phyloP scores from a whole-genome alignment of 495 filamentous ascomycete species.

The Podospora pseudoanserina region DNA sequence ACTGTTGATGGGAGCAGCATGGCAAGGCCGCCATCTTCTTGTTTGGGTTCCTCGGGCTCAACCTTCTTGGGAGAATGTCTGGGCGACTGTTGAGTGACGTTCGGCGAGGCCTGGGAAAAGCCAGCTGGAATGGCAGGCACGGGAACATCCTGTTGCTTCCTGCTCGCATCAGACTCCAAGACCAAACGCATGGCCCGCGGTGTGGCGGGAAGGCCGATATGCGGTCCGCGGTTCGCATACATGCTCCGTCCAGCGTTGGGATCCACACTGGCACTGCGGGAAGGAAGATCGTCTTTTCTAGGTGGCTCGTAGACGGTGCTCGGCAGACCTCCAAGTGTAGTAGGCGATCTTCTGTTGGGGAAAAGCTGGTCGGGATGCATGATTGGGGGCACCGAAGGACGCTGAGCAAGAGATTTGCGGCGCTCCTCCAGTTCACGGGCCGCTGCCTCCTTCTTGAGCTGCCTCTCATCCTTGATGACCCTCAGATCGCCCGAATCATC shows the following conservation, averaged over 20 bases:
- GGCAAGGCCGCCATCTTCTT: slow-evolving; percentile 18
- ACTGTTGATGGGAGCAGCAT: slow-evolving; percentile 58
- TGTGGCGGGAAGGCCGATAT: slow-evolving; percentile 74
- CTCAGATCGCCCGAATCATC: slow-evolving; percentile 39
- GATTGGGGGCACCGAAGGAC: slow-evolving; percentile 75
- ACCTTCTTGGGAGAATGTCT: slow-evolving; percentile 21
- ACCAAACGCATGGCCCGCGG: slow-evolving; percentile 81
- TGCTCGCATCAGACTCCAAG: slow-evolving; percentile 56
- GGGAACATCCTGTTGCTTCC: slow-evolving; percentile 47
- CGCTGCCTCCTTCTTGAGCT: slow-evolving; percentile 68
- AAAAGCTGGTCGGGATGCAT: slow-evolving; percentile 65
- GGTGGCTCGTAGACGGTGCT: slow-evolving; percentile 38
- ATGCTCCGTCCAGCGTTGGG: slow-evolving; percentile 37
- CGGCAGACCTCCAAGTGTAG: slow-evolving; percentile 17
- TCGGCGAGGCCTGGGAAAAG: slow-evolving; percentile 35
- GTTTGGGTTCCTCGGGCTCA: slow-evolving; percentile 20
- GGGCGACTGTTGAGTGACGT: slow-evolving; percentile 24
- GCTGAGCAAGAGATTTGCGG: slow-evolving; percentile 72
- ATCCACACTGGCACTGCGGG: slow-evolving; percentile 47
- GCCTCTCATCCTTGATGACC: slow-evolving; percentile 50
- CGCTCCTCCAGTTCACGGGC: slow-evolving; percentile 85
- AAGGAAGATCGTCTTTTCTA: slow-evolving; percentile 36
- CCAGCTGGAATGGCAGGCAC: slow-evolving; percentile 64
- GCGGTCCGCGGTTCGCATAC: slow-evolving; percentile 48
- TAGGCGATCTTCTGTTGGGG: slow-evolving; percentile 31